Conservation (phyloP, 1,284 basidiomycete genomes). For the Malassezia sp. region DNA sequence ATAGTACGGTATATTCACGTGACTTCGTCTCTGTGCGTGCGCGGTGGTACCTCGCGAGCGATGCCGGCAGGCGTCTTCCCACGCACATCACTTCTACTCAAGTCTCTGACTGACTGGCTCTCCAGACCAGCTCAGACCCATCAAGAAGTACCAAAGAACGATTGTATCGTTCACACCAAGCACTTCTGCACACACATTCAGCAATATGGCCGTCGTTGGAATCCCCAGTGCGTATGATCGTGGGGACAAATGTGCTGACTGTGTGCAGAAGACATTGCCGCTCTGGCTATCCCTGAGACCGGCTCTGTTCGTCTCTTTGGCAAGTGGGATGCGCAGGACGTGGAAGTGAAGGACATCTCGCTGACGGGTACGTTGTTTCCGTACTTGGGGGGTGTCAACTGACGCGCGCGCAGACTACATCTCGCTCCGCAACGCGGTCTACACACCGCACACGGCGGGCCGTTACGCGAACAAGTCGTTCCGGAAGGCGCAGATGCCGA, state of each 20-base stretch:
- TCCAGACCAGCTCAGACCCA: constrained; percentile 12
- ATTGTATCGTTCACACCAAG: constrained; percentile 6
- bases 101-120: constrained; percentile 14
- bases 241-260: constrained; percentile 4
- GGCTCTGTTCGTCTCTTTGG: constrained; percentile 44
- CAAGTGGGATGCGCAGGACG: constrained; percentile 53
- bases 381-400: neutral
- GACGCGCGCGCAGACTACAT: constrained; percentile 81
- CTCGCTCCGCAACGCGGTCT: constrained; percentile 95
- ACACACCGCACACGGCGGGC: constrained; percentile 90
- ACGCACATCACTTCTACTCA: constrained; percentile 16
- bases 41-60: neutral
- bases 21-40: neutral
- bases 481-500: constrained; percentile 99
- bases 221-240: constrained; percentile 37
- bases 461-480: constrained; percentile 99
- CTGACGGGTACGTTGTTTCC: constrained; percentile 20
- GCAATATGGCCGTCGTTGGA: constrained; percentile 38
- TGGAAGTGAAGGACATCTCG: constrained; percentile 92
- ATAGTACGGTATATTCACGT: constrained; percentile 13
- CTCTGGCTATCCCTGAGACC: constrained; percentile 35
- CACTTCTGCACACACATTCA: constrained; percentile 6
- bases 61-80: constrained; percentile 3
- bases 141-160: constrained; percentile 4
- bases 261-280: constrained; percentile 41